Evolutionary conservation across 805 yeast species (phyloP).

Genomic region (Hanseniaspora pseudoguilliermondii): DNA sequence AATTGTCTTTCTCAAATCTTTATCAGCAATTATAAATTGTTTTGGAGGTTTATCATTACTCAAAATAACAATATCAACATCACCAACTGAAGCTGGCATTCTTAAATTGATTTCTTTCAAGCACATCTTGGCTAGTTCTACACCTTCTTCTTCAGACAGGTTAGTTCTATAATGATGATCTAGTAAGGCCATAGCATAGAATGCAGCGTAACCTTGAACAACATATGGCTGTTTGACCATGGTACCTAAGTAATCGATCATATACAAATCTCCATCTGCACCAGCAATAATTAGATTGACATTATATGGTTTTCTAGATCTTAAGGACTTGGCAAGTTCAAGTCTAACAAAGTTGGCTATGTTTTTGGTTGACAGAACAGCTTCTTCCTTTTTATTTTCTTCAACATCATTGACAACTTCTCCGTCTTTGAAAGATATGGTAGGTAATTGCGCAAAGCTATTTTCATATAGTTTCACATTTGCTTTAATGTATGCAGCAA

Average conservation of each 20-base stretch:
- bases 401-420: background rate
- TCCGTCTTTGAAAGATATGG: slow-evolving; percentile 5
- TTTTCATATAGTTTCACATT: slow-evolving; percentile 78
- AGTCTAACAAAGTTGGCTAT: slow-evolving; percentile 80
- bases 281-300: slow-evolving; percentile 87
- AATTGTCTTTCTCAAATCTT: background rate
- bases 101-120: slow-evolving; percentile 66
- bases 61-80: slow-evolving; percentile 11
- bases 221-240: slow-evolving; percentile 85
- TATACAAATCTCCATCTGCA: slow-evolving; percentile 56
- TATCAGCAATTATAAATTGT: background rate
- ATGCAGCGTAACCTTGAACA: slow-evolving; percentile 98
- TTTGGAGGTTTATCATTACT: slow-evolving; percentile 30
- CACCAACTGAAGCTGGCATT: slow-evolving; percentile 40
- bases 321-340: slow-evolving; percentile 71
- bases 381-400: background rate
- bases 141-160: slow-evolving; percentile 64
- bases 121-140: slow-evolving; percentile 59
- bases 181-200: slow-evolving; percentile 76
- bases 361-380: slow-evolving; percentile 70
- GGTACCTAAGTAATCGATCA: slow-evolving; percentile 92
- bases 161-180: slow-evolving; percentile 81
- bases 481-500: slow-evolving; percentile 89
- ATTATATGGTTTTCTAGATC: slow-evolving; percentile 93
- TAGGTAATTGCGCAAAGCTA: slow-evolving; percentile 41